Conservation (phyloP, 2,329 filamentous ascomycete genomes). For the Metarhizium brunneum region DNA sequence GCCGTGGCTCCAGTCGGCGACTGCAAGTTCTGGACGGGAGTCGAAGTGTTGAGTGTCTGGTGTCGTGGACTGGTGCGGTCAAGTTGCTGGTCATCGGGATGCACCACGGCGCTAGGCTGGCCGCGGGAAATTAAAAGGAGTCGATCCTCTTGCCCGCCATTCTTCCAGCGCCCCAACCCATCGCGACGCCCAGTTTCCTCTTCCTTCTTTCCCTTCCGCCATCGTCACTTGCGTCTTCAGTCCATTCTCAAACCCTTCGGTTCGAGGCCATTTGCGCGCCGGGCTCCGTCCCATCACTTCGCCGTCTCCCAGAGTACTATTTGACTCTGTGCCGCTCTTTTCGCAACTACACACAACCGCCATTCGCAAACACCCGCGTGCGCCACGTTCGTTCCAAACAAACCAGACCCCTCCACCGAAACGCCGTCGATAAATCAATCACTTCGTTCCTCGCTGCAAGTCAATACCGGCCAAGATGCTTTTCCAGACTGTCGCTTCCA, state of each 20-base stretch:
- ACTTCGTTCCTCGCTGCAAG: constrained; percentile 2
- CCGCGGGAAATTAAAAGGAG: constrained; percentile 7
- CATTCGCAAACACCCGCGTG: neutral
- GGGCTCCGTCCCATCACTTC: constrained; percentile 5
- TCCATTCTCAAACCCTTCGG: neutral
- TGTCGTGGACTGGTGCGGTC: neutral
- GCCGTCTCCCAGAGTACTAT: constrained; percentile 14
- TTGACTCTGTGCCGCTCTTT: constrained; percentile 11
- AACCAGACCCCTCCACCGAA: neutral
- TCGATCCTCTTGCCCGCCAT: neutral
- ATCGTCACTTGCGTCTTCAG: neutral
- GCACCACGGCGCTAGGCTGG: neutral
- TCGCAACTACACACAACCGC: neutral
- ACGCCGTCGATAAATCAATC: neutral
- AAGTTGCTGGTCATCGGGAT: neutral
- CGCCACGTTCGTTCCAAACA: neutral
- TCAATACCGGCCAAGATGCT: constrained; percentile 22
- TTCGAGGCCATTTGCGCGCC: constrained; percentile 2
- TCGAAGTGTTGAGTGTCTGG: no score
- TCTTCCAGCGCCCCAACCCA: neutral
- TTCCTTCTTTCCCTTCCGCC: constrained; percentile 1
- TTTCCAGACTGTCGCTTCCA: constrained; percentile 22
- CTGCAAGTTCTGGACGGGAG: no score
- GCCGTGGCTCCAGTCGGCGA: no score
- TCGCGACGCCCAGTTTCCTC: neutral